These are phyloP conservation scores for Boletus rufocinnamomeus DNA, from an alignment of 768 basidiomycete species.

Conservation along the genomic window DNA sequence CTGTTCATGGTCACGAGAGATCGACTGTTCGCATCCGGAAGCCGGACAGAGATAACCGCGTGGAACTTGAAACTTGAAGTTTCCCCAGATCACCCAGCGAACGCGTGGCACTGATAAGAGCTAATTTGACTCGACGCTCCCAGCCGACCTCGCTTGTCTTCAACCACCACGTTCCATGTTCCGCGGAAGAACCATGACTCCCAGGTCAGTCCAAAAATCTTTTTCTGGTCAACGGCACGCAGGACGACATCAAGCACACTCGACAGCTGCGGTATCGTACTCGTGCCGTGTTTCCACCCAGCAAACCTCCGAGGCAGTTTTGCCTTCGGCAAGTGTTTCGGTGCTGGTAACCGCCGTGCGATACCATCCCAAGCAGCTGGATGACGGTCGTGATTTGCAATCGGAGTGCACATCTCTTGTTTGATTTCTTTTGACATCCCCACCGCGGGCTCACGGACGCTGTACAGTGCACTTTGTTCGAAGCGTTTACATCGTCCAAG, in stretches of 20 bases:
- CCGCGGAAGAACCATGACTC: too few relatives aligned
- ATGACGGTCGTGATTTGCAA: conserved; percentile 35
- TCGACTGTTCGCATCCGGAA: too few relatives aligned
- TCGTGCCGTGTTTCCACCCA: conserved; percentile 20
- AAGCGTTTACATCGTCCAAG: too few relatives aligned
- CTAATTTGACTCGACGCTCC: neutral
- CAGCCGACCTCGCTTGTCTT: neutral
- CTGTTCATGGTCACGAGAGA: conserved; percentile 7
- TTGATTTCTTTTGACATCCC: neutral
- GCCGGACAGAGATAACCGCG: too few relatives aligned
- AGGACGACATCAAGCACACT: conserved; percentile 31
- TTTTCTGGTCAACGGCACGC: neutral
- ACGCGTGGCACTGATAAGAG: neutral
- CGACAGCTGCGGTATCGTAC: conserved; percentile 18
- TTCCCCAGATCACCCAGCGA: too few relatives aligned
- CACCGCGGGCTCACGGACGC: neutral
- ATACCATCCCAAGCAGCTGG: conserved; percentile 15
- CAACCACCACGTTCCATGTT: neutral
- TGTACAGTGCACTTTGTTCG: neutral
- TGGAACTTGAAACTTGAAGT: too few relatives aligned
- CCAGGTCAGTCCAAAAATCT: conserved; percentile 7
- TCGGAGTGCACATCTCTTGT: conserved; percentile 16
- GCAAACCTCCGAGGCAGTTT: conserved; percentile 2
- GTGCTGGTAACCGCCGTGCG: conserved; percentile 23
- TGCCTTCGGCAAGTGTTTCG: neutral